Conservation (phyloP, 140 eudicot species). For the Bidens hawaiensis region DNA sequence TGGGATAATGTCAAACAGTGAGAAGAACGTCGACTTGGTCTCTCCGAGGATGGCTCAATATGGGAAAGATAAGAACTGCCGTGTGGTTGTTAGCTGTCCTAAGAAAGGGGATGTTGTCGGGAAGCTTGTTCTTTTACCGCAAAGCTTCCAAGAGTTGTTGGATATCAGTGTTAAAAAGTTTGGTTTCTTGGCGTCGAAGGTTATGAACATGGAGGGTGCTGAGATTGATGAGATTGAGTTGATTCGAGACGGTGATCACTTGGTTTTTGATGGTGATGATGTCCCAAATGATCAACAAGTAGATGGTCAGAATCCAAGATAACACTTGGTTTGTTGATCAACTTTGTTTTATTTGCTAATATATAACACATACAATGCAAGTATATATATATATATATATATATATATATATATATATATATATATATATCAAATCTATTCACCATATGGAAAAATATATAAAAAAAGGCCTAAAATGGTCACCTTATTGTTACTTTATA, state of each 20-base stretch:
- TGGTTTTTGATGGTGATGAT: constrained; percentile 48
- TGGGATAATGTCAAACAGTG: constrained; percentile 72
- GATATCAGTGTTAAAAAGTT: constrained; percentile 47
- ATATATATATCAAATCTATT: neutral
- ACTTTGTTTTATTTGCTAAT: neutral
- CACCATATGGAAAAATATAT: no score
- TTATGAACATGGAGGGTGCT: constrained; percentile 61
- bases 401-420: no score
- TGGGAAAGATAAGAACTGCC: constrained; percentile 15
- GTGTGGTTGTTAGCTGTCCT: constrained; percentile 73
- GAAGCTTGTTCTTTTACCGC: constrained; percentile 77
- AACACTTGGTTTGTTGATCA: constrained; percentile 7
- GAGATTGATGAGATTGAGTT: constrained; percentile 64
- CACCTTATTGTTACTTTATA: no score
- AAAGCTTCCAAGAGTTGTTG: constrained; percentile 52
- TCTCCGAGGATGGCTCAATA: constrained; percentile 17
- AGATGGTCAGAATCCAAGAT: constrained; percentile 27
- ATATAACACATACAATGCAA: constrained; percentile 2
- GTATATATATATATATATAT: neutral
- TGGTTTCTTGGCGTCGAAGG: constrained; percentile 43
- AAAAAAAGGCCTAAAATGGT: no score
- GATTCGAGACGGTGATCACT: constrained; percentile 83
- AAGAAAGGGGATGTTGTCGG: constrained; percentile 58
- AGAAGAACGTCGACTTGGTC: constrained; percentile 27
- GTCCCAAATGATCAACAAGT: neutral